Base-by-base conservation (phyloP, 139 green algal species). In the Coccomyxa sp. region DNA sequence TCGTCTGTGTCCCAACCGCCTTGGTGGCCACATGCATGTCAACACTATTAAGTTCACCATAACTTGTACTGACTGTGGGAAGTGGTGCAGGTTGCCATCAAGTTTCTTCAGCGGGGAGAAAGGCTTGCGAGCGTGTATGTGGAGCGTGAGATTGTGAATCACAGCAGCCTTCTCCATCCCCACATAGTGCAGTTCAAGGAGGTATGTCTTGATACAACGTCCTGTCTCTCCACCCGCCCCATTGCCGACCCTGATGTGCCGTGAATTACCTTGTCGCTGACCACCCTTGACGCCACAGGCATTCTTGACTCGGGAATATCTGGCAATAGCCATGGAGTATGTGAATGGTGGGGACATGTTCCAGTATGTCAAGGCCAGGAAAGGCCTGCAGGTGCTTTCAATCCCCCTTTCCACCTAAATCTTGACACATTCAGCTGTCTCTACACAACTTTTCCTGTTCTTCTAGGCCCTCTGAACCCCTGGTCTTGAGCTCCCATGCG, bases 271-370 rank as follows among this genome's bases (percentile, higher is more conserved):
- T 51, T 51, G 38, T 51, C 38, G 38, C 38, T 51, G 38, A 51
- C 38, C 38, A 51, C 38, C 7, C 38, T 68, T 71, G 63, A 1
- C 10, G 63, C 18, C 21, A 25, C 63, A 71, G 63, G 93, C 98
- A 0, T 96, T 97, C 84, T 86, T 98, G 9, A 97, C 94, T 18
- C 28, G 79, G 14, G 87, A 92, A 16, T 91, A 97, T 84, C 86
- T 98, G 30, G 91, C 90, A 67, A 98, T 98, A 67, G 93, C 89
- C 13, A 98, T 98, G 96, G 96, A 98, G 92, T 98, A 92, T 87
- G 94, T 90, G 3, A 80, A 88, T 0, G 93, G 94, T 0, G 94
- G 94, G 14, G 94, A 96, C 83, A 93, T 96, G 86, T 96, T 97
- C 85, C 90, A 97, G 86, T 91, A 93, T 38, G 93, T 97, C 59